Conservation (phyloP, 768 basidiomycete species). For the Arthromyces matolae region DNA sequence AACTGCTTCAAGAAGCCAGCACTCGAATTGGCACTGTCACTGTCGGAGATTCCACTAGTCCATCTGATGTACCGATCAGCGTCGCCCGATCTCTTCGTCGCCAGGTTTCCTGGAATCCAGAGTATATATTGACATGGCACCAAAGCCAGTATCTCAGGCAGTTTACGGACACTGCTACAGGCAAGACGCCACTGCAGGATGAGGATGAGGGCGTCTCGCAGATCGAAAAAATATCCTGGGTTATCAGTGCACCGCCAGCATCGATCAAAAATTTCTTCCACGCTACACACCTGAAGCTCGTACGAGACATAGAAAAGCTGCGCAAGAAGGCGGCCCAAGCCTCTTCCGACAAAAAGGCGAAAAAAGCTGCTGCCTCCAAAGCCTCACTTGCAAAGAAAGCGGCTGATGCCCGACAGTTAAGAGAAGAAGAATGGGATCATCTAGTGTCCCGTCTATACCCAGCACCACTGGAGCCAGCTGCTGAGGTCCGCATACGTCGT, state of each 20-base stretch:
- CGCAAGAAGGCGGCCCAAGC: slow-evolving; percentile 31
- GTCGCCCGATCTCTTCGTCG: slow-evolving; percentile 55
- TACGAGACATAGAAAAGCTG: slow-evolving; percentile 41
- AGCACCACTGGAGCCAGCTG: slow-evolving; percentile 43
- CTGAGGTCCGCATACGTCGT: slow-evolving; percentile 48
- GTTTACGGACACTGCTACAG: slow-evolving; percentile 40
- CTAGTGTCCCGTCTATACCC: slow-evolving; percentile 56
- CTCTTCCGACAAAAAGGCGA: slow-evolving; percentile 29
- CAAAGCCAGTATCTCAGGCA: slow-evolving; percentile 63
- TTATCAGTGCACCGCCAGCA: slow-evolving; percentile 52
- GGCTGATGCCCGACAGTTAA: slow-evolving; percentile 52
- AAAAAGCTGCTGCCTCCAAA: slow-evolving; percentile 42
- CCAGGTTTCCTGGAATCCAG: slow-evolving; percentile 52
- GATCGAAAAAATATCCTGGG: slow-evolving; percentile 46
- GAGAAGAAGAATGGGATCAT: slow-evolving; percentile 64
- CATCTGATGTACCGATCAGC: slow-evolving; percentile 22
- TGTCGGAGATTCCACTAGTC: slow-evolving; percentile 18
- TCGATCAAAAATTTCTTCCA: slow-evolving; percentile 45
- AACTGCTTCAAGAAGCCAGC: slow-evolving; percentile 46
- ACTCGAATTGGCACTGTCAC: slow-evolving; percentile 29
- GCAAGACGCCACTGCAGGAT: slow-evolving; percentile 46
- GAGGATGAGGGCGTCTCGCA: slow-evolving; percentile 35
- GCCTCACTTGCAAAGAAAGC: slow-evolving; percentile 59
- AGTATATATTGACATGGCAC: slow-evolving; percentile 62
- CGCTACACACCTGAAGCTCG: slow-evolving; percentile 34